Conservation (phyloP, 371 early-diverging fungal species). For the Homolaphlyctis polyrhiza region DNA sequence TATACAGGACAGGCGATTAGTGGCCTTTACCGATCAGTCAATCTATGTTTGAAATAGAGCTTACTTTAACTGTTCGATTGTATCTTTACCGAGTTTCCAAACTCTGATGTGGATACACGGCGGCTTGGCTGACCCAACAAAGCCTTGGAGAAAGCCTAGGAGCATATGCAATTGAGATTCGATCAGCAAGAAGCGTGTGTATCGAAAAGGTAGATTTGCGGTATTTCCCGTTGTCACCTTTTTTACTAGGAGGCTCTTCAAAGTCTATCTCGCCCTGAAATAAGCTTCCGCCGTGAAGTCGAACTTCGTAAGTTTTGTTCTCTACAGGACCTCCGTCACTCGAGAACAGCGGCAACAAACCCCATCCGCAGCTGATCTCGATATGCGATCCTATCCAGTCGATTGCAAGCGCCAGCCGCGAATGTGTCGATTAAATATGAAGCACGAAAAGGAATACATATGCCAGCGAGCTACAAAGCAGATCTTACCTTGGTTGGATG, state of each 20-base stretch:
- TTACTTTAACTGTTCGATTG: slow-evolving; percentile 31
- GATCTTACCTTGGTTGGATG: slow-evolving; percentile 3
- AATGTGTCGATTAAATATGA: too few relatives aligned
- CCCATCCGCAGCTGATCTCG: slow-evolving; percentile 41
- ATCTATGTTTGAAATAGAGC: background rate
- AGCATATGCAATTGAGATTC: background rate
- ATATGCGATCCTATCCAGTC: too few relatives aligned
- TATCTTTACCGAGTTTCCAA: slow-evolving; percentile 33
- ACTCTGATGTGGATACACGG: slow-evolving; percentile 32
- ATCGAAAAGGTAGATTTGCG: background rate
- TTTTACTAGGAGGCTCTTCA: slow-evolving; percentile 1
- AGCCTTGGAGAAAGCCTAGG: slow-evolving; percentile 2
- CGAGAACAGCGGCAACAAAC: slow-evolving; percentile 39
- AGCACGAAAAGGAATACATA: background rate
- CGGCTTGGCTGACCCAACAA: slow-evolving; percentile 13
- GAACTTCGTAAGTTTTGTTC: slow-evolving; percentile 37
- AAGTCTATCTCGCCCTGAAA: slow-evolving; percentile 19
- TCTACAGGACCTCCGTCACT: slow-evolving; percentile 37
- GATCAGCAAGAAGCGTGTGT: slow-evolving; percentile 7
- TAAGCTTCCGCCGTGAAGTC: slow-evolving; percentile 32
- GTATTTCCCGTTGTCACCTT: slow-evolving; percentile 5
- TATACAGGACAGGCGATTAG: background rate
- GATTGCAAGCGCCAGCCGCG: too few relatives aligned
- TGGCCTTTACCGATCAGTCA: background rate
- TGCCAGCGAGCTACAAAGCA: background rate